Percentiles rank a stretch among this genome's conserved stretches.
Conservation (phyloP, 2,329 filamentous ascomycete species). For the Ascochyta pisi region DNA sequence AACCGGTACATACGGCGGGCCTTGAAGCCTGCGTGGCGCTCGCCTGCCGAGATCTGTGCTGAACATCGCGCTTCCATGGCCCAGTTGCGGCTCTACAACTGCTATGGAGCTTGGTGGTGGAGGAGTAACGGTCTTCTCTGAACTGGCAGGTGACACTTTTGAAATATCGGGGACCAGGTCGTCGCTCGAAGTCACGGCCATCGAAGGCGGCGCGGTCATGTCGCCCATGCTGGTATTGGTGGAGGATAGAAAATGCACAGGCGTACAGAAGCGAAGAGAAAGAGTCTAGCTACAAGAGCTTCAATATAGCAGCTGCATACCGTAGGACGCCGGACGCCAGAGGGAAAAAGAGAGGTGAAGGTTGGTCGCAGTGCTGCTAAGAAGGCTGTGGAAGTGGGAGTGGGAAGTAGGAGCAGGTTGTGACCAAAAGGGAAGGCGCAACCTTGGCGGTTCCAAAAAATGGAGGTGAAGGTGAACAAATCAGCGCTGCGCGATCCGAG, state of each 20-base stretch:
- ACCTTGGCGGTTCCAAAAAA: conserved; percentile 6
- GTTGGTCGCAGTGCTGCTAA: not conserved
- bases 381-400: not conserved
- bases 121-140: conserved; percentile 18
- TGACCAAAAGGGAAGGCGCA: conserved; percentile 1
- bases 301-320: conserved; percentile 8
- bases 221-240: conserved; percentile 8
- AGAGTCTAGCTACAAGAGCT: not conserved
- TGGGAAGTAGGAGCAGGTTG: not conserved
- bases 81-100: conserved; percentile 12
- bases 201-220: conserved; percentile 2
- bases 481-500: not conserved
- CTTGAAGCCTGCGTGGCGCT: conserved; percentile 19
- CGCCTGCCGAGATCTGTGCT: conserved; percentile 37
- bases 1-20: conserved; percentile 28
- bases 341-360: not conserved
- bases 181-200: not conserved
- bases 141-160: conserved; percentile 6
- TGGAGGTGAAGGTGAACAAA: conserved; percentile 20
- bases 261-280: not conserved
- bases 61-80: conserved; percentile 32
- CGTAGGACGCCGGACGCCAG: conserved; percentile 7
- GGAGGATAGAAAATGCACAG: not conserved
- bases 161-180: not conserved
- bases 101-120: conserved; percentile 2